phyloP scores from a whole-genome alignment of 495 filamentous ascomycete genomes.

The Aspergillus indologenus region DNA sequence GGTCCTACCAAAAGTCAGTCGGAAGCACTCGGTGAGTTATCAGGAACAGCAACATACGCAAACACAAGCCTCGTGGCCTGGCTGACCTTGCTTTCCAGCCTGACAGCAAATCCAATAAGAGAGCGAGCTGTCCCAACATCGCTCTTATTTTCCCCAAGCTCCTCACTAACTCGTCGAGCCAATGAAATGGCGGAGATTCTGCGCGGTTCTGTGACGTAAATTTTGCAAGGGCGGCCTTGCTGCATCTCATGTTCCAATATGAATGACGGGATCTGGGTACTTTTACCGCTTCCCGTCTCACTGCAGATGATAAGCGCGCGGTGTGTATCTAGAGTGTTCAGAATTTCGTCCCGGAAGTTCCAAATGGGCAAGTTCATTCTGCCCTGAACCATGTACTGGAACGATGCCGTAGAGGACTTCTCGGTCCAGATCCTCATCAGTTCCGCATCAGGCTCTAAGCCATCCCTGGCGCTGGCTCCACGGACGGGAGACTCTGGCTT shows the following conservation, averaged over 20 bases:
- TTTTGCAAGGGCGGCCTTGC: slow-evolving; percentile 75
- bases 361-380: slow-evolving; percentile 84
- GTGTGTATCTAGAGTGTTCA: slow-evolving; percentile 66
- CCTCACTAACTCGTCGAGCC: slow-evolving; percentile 86
- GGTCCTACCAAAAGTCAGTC: slow-evolving; percentile 32
- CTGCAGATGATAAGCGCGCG: slow-evolving; percentile 90
- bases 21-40: neutral
- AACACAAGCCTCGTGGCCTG: slow-evolving; percentile 80
- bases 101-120: slow-evolving; percentile 89
- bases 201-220: slow-evolving; percentile 94
- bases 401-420: slow-evolving; percentile 58
- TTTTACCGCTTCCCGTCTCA: slow-evolving; percentile 96
- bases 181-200: slow-evolving; percentile 94
- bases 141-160: slow-evolving; percentile 78
- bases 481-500: slow-evolving; percentile 42
- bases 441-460: slow-evolving; percentile 41
- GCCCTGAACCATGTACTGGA: slow-evolving; percentile 47
- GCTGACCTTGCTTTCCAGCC: slow-evolving; percentile 82
- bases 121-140: slow-evolving; percentile 81
- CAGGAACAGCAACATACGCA: slow-evolving; percentile 47
- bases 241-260: slow-evolving; percentile 85
- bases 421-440: slow-evolving; percentile 67
- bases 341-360: slow-evolving; percentile 72
- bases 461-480: slow-evolving; percentile 32
- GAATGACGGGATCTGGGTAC: slow-evolving; percentile 91